Percentiles rank a stretch among this genome's conserved stretches.
phyloP scores from a whole-genome alignment of 371 early-diverging fungal species.

The Thermomucor indicae-seudaticae region DNA sequence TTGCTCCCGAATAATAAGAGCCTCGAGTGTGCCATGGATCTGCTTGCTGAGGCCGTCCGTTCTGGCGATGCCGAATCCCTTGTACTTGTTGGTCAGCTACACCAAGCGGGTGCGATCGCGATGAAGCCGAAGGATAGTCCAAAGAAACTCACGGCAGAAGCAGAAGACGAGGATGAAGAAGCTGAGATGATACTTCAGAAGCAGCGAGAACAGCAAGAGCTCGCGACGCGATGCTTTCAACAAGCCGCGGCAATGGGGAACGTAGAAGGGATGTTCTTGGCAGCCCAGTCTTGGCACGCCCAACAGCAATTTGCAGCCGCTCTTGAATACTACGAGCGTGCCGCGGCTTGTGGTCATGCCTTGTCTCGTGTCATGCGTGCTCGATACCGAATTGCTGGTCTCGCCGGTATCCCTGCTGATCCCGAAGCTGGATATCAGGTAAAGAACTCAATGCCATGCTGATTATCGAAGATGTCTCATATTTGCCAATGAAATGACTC shows the following conservation, averaged over 20 bases:
- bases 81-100: constrained; percentile 26
- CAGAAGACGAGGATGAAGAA: constrained; percentile 7
- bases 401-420: constrained; percentile 26
- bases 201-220: constrained; percentile 31
- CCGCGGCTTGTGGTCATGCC: constrained; percentile 28
- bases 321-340: constrained; percentile 31
- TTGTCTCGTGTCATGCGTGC: constrained; percentile 42
- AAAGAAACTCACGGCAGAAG: constrained; percentile 3
- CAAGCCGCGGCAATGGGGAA: constrained; percentile 35
- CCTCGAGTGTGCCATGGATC: constrained; percentile 10
- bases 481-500: not conserved
- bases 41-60: constrained; percentile 18
- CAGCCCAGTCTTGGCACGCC: constrained; percentile 44
- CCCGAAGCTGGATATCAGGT: constrained; percentile 38
- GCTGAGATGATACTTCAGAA: constrained; percentile 8
- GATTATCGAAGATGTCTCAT: not conserved
- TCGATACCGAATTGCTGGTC: constrained; percentile 34
- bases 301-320: constrained; percentile 46
- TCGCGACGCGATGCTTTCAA: constrained; percentile 40
- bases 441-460: not conserved
- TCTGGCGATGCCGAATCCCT: constrained; percentile 36
- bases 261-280: constrained; percentile 36
- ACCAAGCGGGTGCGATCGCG: constrained; percentile 14
- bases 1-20: not conserved
- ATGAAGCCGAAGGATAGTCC: not conserved